Conservation (phyloP, 192 early-diverging fungal genomes). For the Podila epigama region DNA sequence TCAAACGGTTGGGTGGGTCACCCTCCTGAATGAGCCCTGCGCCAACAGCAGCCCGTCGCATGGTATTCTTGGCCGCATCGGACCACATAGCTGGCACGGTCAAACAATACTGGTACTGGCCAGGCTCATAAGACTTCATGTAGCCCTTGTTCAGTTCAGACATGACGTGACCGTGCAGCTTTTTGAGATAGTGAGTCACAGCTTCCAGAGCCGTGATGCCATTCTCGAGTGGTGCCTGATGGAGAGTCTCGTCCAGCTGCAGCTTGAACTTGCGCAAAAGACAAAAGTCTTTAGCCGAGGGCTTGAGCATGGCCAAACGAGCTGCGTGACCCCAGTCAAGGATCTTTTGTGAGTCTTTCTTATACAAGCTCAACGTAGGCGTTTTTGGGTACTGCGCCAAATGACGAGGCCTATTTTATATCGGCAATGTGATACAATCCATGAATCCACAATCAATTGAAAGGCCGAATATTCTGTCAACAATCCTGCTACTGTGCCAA, state of each 20-base stretch:
- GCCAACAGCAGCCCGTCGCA: constrained; percentile 58
- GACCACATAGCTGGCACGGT: constrained; percentile 66
- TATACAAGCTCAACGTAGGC: constrained; percentile 50
- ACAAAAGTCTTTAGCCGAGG: constrained; percentile 43
- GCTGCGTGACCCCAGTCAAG: constrained; percentile 58
- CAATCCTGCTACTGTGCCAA: too few relatives aligned
- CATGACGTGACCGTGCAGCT: constrained; percentile 50
- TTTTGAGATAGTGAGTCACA: constrained; percentile 44
- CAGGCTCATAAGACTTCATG: constrained; percentile 42
- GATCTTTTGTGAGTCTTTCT: constrained; percentile 46
- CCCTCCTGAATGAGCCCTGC: constrained; percentile 55
- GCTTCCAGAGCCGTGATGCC: constrained; percentile 47
- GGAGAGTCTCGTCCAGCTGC: constrained; percentile 46
- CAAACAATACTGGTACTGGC: constrained; percentile 46
- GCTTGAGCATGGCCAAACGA: constrained; percentile 37
- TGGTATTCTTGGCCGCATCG: constrained; percentile 59
- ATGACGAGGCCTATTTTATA: constrained; percentile 34
- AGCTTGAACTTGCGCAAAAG: constrained; percentile 50
- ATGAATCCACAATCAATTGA: background rate
- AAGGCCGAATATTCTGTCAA: too few relatives aligned
- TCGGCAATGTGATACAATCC: background rate
- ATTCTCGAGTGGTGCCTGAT: constrained; percentile 38
- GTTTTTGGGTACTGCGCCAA: constrained; percentile 55
- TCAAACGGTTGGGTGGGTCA: constrained; percentile 57
- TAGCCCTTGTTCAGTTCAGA: constrained; percentile 47